These are phyloP conservation scores for Cladosporium sp. DNA, from an alignment of 2,329 filamentous ascomycete genomes.

Conservation along the genomic window DNA sequence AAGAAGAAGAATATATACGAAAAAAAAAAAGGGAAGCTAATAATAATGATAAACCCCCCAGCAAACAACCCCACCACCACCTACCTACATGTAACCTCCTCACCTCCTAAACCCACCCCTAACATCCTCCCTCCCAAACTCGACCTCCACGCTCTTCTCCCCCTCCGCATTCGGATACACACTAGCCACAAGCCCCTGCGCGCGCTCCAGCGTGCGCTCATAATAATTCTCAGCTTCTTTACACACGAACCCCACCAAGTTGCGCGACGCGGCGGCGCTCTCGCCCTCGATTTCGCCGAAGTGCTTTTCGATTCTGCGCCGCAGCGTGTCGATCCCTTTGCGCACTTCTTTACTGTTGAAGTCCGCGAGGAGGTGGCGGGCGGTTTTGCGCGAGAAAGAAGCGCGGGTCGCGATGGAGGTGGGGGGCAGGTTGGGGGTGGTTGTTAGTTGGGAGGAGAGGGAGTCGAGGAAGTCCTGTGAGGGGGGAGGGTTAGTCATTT, in stretches of 20 bases:
- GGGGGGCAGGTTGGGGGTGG: conserved; percentile 39
- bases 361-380: conserved; percentile 77
- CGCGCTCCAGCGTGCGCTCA: conserved; percentile 49
- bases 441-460: conserved; percentile 66
- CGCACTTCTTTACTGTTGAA: conserved; percentile 75
- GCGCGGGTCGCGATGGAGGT: conserved; percentile 70
- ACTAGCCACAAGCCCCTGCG: conserved; percentile 37
- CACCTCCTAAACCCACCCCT: conserved; percentile 31
- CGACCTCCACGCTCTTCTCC: conserved; percentile 41
- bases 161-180: conserved; percentile 38
- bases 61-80: too few relatives aligned
- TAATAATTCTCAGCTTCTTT: conserved; percentile 58
- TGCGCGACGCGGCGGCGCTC: conserved; percentile 50
- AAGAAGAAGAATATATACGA: neutral
- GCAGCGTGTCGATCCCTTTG: conserved; percentile 80
- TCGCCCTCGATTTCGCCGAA: conserved; percentile 86
- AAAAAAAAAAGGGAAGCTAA: neutral
- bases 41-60: too few relatives aligned
- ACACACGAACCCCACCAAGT: conserved; percentile 56
- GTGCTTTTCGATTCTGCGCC: conserved; percentile 93
- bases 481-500: too few relatives aligned
- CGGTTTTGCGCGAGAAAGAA: conserved; percentile 75
- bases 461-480: conserved; percentile 86
- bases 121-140: conserved; percentile 33
- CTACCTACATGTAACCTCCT: too few relatives aligned